Evolutionary conservation across 306 rosid species (phyloP), one percentile per base, ranked within the genome.

Genomic region (Cercis canadensis): DNA sequence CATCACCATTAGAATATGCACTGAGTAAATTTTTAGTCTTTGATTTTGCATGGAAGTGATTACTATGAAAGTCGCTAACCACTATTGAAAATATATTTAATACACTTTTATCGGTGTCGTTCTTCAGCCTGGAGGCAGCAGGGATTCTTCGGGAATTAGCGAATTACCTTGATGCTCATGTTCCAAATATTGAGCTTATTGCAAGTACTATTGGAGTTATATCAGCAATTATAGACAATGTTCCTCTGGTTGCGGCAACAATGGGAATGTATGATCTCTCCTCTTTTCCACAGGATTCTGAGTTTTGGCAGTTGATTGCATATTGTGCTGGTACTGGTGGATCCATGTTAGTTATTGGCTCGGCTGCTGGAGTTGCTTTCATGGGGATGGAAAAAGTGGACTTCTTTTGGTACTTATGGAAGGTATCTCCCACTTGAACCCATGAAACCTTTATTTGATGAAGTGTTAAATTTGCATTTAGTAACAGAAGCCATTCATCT

Each of bases 311-410:
- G 83, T 60, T 94, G 78, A 10, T 89, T 46, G 97, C 96, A 62
- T 91, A 65, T 59, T 94, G 98, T 57, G 98, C 98, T 8, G 96
- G 98, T 37, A 90, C 98, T 9, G 98, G 98, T 46, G 97, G 99
- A 70, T 94, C 99, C 74, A 91, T 94, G 99, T 82, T 94, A 14
- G 57, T 94, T 58, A 89, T 89, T 75, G 99, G 99, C 67, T 94
- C 97, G 31, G 96, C 97, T 45, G 95, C 99, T 18, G 99, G 99
- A 78, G 96, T 89, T 66, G 97, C 99, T 45, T 91, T 89, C 80
- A 91, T 94, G 99, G 99, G 99, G 72, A 94, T 91, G 99, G 99
- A 94, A 80, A 94, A 87, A 74, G 97, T 94, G 78, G 91, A 94
- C 67, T 94, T 94, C 95, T 83, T 94, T 78, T 94, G 99, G 96